Evolutionary conservation across 129 eudicot genomes (phyloP), one percentile per base, ranked within the genome.

Genomic region (Rutidosis leptorrhynchoides): DNA sequence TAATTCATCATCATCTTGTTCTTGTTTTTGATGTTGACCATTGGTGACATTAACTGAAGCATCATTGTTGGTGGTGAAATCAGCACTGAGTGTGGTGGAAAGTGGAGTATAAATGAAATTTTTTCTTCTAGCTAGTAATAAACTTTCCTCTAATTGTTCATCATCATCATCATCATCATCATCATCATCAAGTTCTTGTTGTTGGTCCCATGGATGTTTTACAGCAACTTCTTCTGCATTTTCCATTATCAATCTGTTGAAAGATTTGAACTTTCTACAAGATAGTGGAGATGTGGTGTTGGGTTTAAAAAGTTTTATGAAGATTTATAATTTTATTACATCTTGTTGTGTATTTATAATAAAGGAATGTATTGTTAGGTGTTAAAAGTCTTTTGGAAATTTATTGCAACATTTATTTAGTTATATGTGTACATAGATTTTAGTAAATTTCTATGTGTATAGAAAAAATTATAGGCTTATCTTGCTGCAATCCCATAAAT

Each of bases 81-180:
- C 46, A 40, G 46, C 46, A 40, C 46, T 40, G 46, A 40, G 46
- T 10, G 46, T 40, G 46, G 46, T 40, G 46, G 46, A 40, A 40
- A 40, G 46, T 40, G 46, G 46, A 40, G 12, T 40, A 40, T 40
- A 12, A 40, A 3, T 40, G 46, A 2, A 1, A 3, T 40, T 40
- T 40, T 40, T 40, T 40, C 46, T 40, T 40, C 46, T 40, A 40
- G 46, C 46, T 40, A 40, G 3, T 12, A 40, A 40, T 40, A 40
- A 40, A 40, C n/a, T 40, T 11, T 40, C 46, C 46, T 40, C 46
- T 40, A 40, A 16, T 40, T 40, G n/a, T 26, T 69, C 65, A 23
- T 67, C 72, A 29, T 67, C n/a, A n/a, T n/a, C n/a, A 12, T 69
- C 65, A 23, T 67, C 72, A 29, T 67, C n/a, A n/a, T n/a, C n/a